A percentile compares a stretch with the other conserved stretches of the same genome.
Evolutionary conservation across 176 grass and related monocot species (phyloP).

Genomic region (Coix lacrymajobi): DNA sequence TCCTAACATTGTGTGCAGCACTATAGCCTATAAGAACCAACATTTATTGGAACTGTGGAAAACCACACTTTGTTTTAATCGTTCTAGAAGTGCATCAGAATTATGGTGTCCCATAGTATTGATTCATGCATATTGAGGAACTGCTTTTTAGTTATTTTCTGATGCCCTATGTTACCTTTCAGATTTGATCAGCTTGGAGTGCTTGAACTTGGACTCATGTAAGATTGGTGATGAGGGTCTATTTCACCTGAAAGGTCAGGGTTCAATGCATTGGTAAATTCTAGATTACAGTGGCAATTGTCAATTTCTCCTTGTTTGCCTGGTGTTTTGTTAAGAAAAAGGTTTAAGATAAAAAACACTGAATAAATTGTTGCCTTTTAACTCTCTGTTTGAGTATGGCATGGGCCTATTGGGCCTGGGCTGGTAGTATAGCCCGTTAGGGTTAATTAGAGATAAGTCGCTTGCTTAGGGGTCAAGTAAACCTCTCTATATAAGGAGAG

Average conservation of each 20-base stretch:
- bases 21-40: not conserved
- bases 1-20: not conserved
- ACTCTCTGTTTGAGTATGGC: too few relatives aligned
- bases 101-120: not conserved
- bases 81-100: slow-evolving; percentile 10
- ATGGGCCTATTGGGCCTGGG: too few relatives aligned
- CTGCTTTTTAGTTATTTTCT: not conserved
- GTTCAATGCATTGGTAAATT: not conserved
- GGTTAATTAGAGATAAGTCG: too few relatives aligned
- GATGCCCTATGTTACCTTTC: slow-evolving; percentile 28
- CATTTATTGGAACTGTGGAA: slow-evolving; percentile 7
- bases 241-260: slow-evolving; percentile 68
- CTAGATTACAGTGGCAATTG: not conserved
- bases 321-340: not conserved
- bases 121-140: not conserved
- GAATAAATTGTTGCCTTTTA: not conserved
- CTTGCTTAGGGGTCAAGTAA: too few relatives aligned
- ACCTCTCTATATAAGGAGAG: too few relatives aligned
- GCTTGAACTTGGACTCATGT: slow-evolving; percentile 97
- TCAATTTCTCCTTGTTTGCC: not conserved
- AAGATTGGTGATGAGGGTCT: slow-evolving; percentile 80
- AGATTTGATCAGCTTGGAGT: slow-evolving; percentile 87
- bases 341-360: not conserved
- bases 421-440: too few relatives aligned
- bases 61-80: not conserved